Base-by-base conservation (phyloP, 1,284 basidiomycete genomes). In the Cystobasidium sp. region DNA sequence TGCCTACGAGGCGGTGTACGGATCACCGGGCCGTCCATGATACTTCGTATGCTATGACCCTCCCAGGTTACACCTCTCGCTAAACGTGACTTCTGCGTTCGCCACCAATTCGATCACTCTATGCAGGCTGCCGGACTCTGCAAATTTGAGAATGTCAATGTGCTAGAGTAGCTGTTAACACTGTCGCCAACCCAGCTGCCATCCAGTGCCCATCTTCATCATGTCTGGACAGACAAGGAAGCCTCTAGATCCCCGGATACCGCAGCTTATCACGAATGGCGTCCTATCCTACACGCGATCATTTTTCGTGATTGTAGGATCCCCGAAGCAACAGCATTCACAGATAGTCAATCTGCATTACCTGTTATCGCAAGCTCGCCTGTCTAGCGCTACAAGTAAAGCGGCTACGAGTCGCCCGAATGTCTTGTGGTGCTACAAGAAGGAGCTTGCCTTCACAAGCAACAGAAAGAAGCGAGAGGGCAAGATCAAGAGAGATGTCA, bases 341-440 rank as follows among this genome's bases (percentile, higher is more conserved):
- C 81, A 93, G 90, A 89, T 99, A 74, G 95, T 98, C 75, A 98
- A 98, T 82, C 85, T 99, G 61, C 96, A 99, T 83, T 98, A 93
- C 82, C 83, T 99, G 62, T 87, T 97, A 18, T 94, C 93, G 0
- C 94, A 97, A 87, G 90, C 94, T 16, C 86, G 58, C 7, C 53
- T 71, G 8, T 74, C 70, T 6, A 55, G 47, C n/a, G 49, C 53
- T 16, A 64, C 24, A 63, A 78, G 75, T 77, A 75, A 80, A 77
- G 76, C 79, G 76, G 79, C 92, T 41, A 91, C 93, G 3, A 62
- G 59, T 20, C 86, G 94, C 22, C 94, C 94, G 0, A 93, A 90
- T 18, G 94, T 97, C 0, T 83, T 97, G 76, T 97, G 94, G 94
- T 96, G 93, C 80, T 97, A 97, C 86, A 97, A 96, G 85, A 97